Base-by-base conservation (phyloP, 2,329 filamentous ascomycete genomes). In the Sporothrix inflata region DNA sequence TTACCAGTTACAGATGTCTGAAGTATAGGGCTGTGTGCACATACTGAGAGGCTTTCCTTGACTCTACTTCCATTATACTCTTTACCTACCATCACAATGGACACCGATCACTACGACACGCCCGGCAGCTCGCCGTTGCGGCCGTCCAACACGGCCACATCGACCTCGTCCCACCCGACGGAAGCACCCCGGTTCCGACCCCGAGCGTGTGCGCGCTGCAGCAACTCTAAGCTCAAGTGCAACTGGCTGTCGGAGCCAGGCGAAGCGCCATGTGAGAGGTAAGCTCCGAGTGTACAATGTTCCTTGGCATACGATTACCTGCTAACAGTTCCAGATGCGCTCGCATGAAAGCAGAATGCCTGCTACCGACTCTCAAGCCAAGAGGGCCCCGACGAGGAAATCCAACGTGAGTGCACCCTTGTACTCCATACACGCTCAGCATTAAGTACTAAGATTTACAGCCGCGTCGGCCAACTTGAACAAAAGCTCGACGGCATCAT, bases 401-500 rank as follows among this genome's bases (percentile, higher is more conserved):
- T 40, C 73, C 75, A 12, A 75, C 73, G 74, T 76, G 40, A 65
- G 74, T 70, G 3, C 21, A n/a, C 1, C 3, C n/a, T n/a, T n/a
- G 5, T 47, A n/a, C 51, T n/a, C n/a, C n/a, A n/a, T n/a, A n/a
- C n/a, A n/a, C n/a, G n/a, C n/a, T n/a, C n/a, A n/a, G n/a, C n/a
- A n/a, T n/a, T n/a, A n/a, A n/a, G n/a, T n/a, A n/a, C n/a, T n/a
- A n/a, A n/a, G n/a, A n/a, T n/a, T n/a, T n/a, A 4, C 24, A 82
- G 80, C 4, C 79, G 80, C 5, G 81, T 83, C 1, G 80, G 79
- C 6, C 80, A 81, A 70, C 55, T 83, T 2, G 81, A 83, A 69
- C 78, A 80, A 69, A 82, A 82, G 72, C 79, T 83, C 42, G 81
- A 83, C 21, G 80, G 80, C 63, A 79, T 83, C 66, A 80, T 83